Evolutionary conservation across 1,284 basidiomycete species (phyloP).

Genomic region (Pseudozyma hubeiensis): DNA sequence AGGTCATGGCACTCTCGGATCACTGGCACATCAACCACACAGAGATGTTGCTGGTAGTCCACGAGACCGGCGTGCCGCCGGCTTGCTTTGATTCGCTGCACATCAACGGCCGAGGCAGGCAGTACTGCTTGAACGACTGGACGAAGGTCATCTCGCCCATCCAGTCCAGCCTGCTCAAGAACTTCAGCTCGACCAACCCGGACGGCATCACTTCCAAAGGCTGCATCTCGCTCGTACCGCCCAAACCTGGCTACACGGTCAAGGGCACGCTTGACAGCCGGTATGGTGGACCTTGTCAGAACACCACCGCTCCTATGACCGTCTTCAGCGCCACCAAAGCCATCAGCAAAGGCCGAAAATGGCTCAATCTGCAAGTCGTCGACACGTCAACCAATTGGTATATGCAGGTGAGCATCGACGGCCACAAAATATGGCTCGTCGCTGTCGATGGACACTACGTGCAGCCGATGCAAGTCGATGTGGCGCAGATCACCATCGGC

Average conservation of each 20-base stretch:
- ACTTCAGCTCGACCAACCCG: slow-evolving; percentile 44
- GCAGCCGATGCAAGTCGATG: slow-evolving; percentile 40
- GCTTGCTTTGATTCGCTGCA: slow-evolving; percentile 55
- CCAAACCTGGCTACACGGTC: slow-evolving; percentile 41
- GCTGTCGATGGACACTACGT: slow-evolving; percentile 52
- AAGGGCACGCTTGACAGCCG: slow-evolving; percentile 36
- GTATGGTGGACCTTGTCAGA: slow-evolving; percentile 48
- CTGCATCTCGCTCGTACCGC: slow-evolving; percentile 50
- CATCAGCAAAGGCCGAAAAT: slow-evolving; percentile 31
- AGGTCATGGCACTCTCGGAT: slow-evolving; percentile 38
- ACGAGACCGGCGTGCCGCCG: slow-evolving; percentile 51
- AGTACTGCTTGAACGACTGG: slow-evolving; percentile 48
- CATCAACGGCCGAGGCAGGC: slow-evolving; percentile 50
- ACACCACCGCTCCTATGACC: slow-evolving; percentile 46
- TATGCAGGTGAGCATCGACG: slow-evolving; percentile 30
- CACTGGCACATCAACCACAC: slow-evolving; percentile 57
- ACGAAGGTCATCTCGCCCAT: slow-evolving; percentile 23
- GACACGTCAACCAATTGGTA: slow-evolving; percentile 46
- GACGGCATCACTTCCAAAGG: slow-evolving; percentile 48
- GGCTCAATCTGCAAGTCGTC: slow-evolving; percentile 48
- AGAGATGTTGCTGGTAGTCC: slow-evolving; percentile 44
- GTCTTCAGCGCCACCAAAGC: slow-evolving; percentile 42
- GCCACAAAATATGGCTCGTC: slow-evolving; percentile 45
- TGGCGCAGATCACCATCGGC: slow-evolving; percentile 51
- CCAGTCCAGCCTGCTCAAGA: slow-evolving; percentile 23